Evolutionary conservation across 805 yeast species (phyloP), one percentile per base, ranked within the genome.

Genomic region (Saccharomycopsis javanensis): DNA sequence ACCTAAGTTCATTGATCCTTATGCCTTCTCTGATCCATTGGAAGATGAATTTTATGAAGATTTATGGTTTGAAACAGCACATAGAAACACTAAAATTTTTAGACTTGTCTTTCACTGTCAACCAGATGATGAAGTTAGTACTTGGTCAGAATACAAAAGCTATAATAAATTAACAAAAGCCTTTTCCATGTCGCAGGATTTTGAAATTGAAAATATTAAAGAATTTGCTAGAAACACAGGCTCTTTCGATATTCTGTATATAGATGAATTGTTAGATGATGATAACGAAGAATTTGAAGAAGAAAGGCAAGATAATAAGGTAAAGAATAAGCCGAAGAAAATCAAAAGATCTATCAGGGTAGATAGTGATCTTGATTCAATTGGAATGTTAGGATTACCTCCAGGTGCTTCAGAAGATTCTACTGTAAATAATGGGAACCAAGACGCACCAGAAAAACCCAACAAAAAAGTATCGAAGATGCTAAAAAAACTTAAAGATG

Each of bases 21-120:
- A 88, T 69, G 74, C 81, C 1, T 90, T 94, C 68, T 84, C 79
- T 57, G 99, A 94, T 70, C 99, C 99, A 0, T 68, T 94, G 52
- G 81, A 79, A 59, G 85, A 80, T n/a, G 80, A 79, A 1, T 94
- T 94, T 67, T 88, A 82, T 65, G 91, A 87, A 64, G 97, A 89
- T 64, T 68, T 84, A 6, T 92, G 97, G 97, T 79, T 77, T 67
- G 84, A 84, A 4, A 81, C 80, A 64, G 97, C 99, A 0, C 73
- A 85, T 55, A 77, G 91, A 64, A 94, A 94, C 66, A 89, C 98
- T 0, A 76, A 80, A 59, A 72, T 95, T 1, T 94, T 80, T 72
- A 77, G 97, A 60, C 75, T 85, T 68, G 87, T 94, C 1, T 94
- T 94, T 77, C 91, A 91, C 62, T 82, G 88, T 61, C 99, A 95